A percentile compares a stretch with the other conserved stretches of the same genome.
These are phyloP conservation scores for Fomitopsis betulina DNA, from an alignment of 1,284 basidiomycete genomes.

Conservation along the genomic window DNA sequence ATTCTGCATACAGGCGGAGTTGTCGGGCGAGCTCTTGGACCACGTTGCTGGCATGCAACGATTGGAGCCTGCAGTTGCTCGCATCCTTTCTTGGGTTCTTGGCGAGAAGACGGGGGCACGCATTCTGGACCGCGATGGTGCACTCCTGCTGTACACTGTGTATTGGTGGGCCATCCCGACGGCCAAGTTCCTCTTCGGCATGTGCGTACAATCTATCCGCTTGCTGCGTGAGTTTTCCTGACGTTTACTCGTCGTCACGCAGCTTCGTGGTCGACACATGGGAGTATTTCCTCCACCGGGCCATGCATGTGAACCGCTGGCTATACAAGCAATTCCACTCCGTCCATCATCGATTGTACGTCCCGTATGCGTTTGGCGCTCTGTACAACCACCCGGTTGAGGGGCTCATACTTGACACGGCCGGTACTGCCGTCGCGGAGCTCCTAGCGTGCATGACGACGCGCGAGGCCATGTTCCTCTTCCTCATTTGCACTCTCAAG, in stretches of 20 bases:
- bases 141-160: slow-evolving; percentile 55
- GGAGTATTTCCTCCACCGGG: slow-evolving; percentile 96
- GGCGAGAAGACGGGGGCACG: slow-evolving; percentile 27
- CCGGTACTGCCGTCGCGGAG: slow-evolving; percentile 82
- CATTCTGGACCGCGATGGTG: slow-evolving; percentile 42
- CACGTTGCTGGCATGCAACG: slow-evolving; percentile 44
- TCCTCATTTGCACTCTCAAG: slow-evolving; percentile 84
- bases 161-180: slow-evolving; percentile 96
- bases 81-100: slow-evolving; percentile 38
- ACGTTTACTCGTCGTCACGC: slow-evolving; percentile 5
- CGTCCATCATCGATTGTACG: slow-evolving; percentile 94
- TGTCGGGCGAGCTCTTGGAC: slow-evolving; percentile 38
- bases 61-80: slow-evolving; percentile 37
- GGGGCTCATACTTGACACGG: slow-evolving; percentile 81
- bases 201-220: slow-evolving; percentile 53
- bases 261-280: slow-evolving; percentile 97
- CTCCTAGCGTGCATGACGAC: slow-evolving; percentile 65
- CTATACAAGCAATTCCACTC: slow-evolving; percentile 93
- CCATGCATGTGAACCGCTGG: slow-evolving; percentile 88
- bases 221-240: slow-evolving; percentile 4
- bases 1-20: slow-evolving; percentile 61
- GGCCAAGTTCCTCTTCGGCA: slow-evolving; percentile 74
- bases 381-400: slow-evolving; percentile 98
- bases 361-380: slow-evolving; percentile 95
- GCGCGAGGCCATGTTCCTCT: slow-evolving; percentile 85